These are phyloP conservation scores for Platanus orientalis DNA, from an alignment of 164 flowering plant genomes.

Conservation along the genomic window DNA sequence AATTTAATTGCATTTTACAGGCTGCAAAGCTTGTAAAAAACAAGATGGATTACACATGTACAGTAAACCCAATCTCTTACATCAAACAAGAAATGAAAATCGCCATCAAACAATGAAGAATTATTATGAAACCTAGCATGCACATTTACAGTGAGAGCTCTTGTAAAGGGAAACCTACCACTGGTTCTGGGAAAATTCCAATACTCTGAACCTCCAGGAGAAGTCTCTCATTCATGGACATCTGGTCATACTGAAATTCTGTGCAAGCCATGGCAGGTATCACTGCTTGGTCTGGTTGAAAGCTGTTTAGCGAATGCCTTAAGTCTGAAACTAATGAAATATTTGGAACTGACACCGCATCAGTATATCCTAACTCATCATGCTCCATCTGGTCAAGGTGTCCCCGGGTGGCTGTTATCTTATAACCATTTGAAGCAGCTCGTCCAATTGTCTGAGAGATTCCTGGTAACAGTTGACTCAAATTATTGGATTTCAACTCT, in stretches of 20 bases:
- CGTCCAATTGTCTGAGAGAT: slow-evolving; percentile 31
- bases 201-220: slow-evolving; percentile 67
- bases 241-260: slow-evolving; percentile 46
- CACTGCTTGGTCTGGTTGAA: slow-evolving; percentile 29
- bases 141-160: background rate
- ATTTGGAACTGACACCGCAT: slow-evolving; percentile 14
- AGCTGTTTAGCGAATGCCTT: slow-evolving; percentile 33
- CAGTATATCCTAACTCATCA: slow-evolving; percentile 26
- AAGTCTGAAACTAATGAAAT: slow-evolving; percentile 25
- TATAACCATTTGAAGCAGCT: slow-evolving; percentile 49
- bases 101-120: background rate
- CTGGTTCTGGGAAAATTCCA: slow-evolving; percentile 58
- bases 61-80: background rate
- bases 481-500: slow-evolving; percentile 35
- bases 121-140: background rate
- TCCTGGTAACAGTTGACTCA: slow-evolving; percentile 22
- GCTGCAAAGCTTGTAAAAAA: background rate
- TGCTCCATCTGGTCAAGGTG: slow-evolving; percentile 33
- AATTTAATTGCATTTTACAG: background rate
- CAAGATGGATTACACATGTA: background rate
- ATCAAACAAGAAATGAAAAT: background rate
- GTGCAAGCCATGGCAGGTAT: slow-evolving; percentile 33
- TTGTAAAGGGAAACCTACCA: slow-evolving; percentile 40
- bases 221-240: slow-evolving; percentile 59
- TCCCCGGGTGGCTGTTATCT: slow-evolving; percentile 26